These are phyloP conservation scores for Hypoxylon lienhwacheense DNA, from an alignment of 495 filamentous ascomycete genomes.

Conservation along the genomic window DNA sequence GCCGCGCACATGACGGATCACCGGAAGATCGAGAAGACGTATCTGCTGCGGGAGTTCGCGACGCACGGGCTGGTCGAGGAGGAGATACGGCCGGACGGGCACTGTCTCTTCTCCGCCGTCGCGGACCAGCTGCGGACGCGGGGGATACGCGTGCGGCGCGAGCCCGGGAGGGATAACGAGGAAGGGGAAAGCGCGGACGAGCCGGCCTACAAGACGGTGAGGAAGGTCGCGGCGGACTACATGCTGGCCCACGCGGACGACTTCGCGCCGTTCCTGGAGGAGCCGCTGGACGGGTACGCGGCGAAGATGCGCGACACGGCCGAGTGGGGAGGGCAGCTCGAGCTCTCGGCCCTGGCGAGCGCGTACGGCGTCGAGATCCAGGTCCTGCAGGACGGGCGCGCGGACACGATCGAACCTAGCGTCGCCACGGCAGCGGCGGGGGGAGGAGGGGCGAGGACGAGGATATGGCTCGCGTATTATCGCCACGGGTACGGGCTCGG, in stretches of 20 bases:
- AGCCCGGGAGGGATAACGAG: constrained; percentile 32
- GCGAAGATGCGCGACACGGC: constrained; percentile 81
- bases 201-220: constrained; percentile 55
- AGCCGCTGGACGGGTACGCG: constrained; percentile 73
- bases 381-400: constrained; percentile 80
- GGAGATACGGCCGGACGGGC: constrained; percentile 84
- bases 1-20: constrained; percentile 73
- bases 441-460: constrained; percentile 38
- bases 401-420: constrained; percentile 70
- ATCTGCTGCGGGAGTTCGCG: constrained; percentile 67
- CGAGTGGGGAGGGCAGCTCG: constrained; percentile 95
- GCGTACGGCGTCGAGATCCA: constrained; percentile 80
- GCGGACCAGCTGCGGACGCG: constrained; percentile 71
- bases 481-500: constrained; percentile 87
- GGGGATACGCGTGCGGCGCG: too few relatives aligned
- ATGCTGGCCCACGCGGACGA: constrained; percentile 55
- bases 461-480: constrained; percentile 93
- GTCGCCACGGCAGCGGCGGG: constrained; percentile 29
- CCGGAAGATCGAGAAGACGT: constrained; percentile 67
- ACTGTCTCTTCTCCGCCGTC: constrained; percentile 93
- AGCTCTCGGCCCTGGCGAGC: constrained; percentile 81
- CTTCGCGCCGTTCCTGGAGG: constrained; percentile 76
- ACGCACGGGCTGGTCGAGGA: constrained; percentile 68
- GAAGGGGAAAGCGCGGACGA: constrained; percentile 20
- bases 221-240: constrained; percentile 60